These are phyloP conservation scores for Neurospora pannonica DNA, from an alignment of 495 filamentous ascomycete species.

Conservation along the genomic window DNA sequence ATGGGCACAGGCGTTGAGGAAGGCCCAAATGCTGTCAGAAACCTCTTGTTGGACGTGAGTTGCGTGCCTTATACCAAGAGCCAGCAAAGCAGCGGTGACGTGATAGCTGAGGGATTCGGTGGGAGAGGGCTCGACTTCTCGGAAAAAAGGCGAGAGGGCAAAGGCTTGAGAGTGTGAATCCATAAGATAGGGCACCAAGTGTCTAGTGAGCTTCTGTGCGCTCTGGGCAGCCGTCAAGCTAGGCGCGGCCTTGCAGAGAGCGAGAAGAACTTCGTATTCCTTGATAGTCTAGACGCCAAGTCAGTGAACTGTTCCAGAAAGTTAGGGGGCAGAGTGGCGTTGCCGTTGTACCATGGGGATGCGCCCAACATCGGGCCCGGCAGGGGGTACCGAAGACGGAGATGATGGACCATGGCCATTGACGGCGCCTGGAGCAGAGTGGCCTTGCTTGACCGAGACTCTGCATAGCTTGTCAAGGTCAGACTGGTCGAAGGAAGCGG, in stretches of 20 bases:
- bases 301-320: conserved; percentile 9
- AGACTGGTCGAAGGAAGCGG: conserved; percentile 44
- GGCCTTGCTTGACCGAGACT: conserved; percentile 37
- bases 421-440: conserved; percentile 13
- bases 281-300: conserved; percentile 44
- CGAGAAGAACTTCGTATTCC: conserved; percentile 82
- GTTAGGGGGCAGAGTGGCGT: not conserved
- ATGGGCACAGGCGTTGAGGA: conserved; percentile 55
- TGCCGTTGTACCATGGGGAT: conserved; percentile 40
- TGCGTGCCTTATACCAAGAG: conserved; percentile 59
- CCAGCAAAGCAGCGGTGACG: conserved; percentile 68
- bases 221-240: conserved; percentile 54
- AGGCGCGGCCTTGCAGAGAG: conserved; percentile 79
- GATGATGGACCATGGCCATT: conserved; percentile 23
- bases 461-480: conserved; percentile 55
- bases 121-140: conserved; percentile 74
- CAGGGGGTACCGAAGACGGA: conserved; percentile 5
- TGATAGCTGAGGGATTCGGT: conserved; percentile 78
- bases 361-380: conserved; percentile 25
- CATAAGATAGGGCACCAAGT: conserved; percentile 71
- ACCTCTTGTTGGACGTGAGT: conserved; percentile 49
- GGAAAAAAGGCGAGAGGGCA: conserved; percentile 69
- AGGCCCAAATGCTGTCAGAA: conserved; percentile 50
- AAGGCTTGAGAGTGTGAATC: conserved; percentile 74
- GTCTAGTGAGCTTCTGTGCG: conserved; percentile 61